Evolutionary conservation across 2,329 filamentous ascomycete genomes (phyloP), one percentile per base, ranked within the genome.

Genomic region (Elsinoe batatas): DNA sequence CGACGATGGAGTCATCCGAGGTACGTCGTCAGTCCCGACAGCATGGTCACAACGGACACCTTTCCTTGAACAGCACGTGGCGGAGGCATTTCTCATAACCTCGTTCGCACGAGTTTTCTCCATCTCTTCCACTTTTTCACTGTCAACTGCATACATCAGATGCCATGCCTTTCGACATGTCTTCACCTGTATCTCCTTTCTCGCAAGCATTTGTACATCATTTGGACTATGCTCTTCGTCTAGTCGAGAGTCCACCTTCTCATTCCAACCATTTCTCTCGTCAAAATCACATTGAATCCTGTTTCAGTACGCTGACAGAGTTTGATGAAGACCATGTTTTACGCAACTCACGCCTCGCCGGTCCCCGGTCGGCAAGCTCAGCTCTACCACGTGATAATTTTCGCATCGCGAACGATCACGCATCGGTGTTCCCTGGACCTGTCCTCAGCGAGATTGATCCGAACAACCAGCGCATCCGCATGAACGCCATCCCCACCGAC

Each of bases 1-100:
- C 26, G 61, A 63, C 13, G 67, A 68, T 53, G 68, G 68, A 57
- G 67, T 67, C 47, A 65, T 70, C 30, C 69, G 69, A 63, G 68
- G 68, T 70, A 65, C 51, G 57, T 58, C 35, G 35, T 13, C 56
- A 53, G 22, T 37, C 57, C 15, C 11, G 20, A 5, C 57, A n/a
- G 38, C 26, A 22, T 36, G 33, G 30, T 32, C 30, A 55, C 15
- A 30, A 15, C 13, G 22, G 44, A 12, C 53, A 33, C 33, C 17
- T 49, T 33, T 47, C 30, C 40, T 22, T 17, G 5, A 10, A 30
- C 13, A 36, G 33, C 47, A 51, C 32, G 47, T 51, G 47, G 30
- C 18, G 33, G 26, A n/a, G 12, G 15, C 30, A 49, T 35, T 20
- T 18, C 47, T 37, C 32, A 20, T 20, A 15, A 51, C 32, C 32